These are phyloP conservation scores for Kondoa subrosea DNA, from an alignment of 768 basidiomycete species.

Conservation along the genomic window DNA sequence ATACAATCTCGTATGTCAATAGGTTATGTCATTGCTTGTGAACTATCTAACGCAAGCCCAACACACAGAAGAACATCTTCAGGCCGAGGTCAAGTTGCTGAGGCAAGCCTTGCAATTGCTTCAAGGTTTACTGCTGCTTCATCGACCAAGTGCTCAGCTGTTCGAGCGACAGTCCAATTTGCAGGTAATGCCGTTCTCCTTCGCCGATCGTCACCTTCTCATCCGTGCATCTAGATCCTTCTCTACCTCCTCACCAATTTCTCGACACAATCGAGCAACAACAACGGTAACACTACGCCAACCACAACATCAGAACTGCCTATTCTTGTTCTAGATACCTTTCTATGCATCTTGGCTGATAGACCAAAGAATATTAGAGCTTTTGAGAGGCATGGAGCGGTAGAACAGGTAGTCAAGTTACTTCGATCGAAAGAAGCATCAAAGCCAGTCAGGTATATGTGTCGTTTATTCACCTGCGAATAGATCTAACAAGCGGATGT, in stretches of 20 bases:
- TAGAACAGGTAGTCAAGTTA: slow-evolving; percentile 12
- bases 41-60: neutral
- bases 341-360: slow-evolving; percentile 17
- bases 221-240: slow-evolving; percentile 2
- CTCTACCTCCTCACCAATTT: slow-evolving; percentile 9
- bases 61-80: slow-evolving; percentile 9
- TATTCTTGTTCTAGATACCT: slow-evolving; percentile 13
- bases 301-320: neutral
- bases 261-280: neutral
- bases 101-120: slow-evolving; percentile 13
- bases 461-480: neutral
- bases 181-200: slow-evolving; percentile 12
- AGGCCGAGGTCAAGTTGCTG: slow-evolving; percentile 14
- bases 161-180: slow-evolving; percentile 13
- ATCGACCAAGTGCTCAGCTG: slow-evolving; percentile 11
- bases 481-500: neutral
- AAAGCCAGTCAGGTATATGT: slow-evolving; percentile 12
- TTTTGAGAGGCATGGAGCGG: slow-evolving; percentile 11
- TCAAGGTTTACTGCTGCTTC: slow-evolving; percentile 17
- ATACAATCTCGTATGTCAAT: neutral
- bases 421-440: slow-evolving; percentile 10
- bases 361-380: slow-evolving; percentile 9
- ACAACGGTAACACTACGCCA: too few species aligned
- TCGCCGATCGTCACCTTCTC: neutral
- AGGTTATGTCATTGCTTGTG: neutral